Conservation (phyloP, 345 rosid species). For the Eucalyptus tenuipes region DNA sequence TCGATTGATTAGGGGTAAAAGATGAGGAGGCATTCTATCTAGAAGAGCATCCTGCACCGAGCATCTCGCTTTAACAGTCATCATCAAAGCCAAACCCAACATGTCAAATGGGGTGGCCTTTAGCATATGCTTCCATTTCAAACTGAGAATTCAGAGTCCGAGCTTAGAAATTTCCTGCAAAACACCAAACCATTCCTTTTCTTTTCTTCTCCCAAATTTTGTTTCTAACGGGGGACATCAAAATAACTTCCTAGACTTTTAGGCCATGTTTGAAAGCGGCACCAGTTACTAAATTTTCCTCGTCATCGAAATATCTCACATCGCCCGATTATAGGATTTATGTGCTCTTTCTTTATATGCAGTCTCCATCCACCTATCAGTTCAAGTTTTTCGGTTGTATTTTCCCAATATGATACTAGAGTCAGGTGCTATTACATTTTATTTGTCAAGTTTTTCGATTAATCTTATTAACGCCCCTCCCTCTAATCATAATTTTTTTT, state of each 20-base stretch:
- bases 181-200: not conserved
- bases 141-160: not conserved
- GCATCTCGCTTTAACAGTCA: not conserved
- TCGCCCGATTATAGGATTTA: not conserved
- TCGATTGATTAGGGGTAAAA: not conserved
- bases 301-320: rapidly evolving
- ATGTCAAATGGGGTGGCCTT: not conserved
- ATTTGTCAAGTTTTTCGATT: not conserved
- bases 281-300: not conserved
- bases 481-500: not conserved
- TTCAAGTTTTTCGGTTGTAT: rapidly evolving
- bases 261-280: not conserved
- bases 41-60: not conserved
- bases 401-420: rapidly evolving
- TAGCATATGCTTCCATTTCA: not conserved
- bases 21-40: not conserved
- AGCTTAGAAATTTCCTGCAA: not conserved
- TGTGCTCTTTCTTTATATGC: rapidly evolving
- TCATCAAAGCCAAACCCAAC: not conserved
- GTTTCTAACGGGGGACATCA: not conserved
- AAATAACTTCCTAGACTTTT: not conserved
- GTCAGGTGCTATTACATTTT: rapidly evolving
- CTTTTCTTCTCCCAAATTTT: not conserved
- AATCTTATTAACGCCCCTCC: not conserved
- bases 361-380: rapidly evolving